Percentiles rank a stretch among this genome's conserved stretches.
Conservation (phyloP, 768 basidiomycete genomes). For the Tulasnella sp. region DNA sequence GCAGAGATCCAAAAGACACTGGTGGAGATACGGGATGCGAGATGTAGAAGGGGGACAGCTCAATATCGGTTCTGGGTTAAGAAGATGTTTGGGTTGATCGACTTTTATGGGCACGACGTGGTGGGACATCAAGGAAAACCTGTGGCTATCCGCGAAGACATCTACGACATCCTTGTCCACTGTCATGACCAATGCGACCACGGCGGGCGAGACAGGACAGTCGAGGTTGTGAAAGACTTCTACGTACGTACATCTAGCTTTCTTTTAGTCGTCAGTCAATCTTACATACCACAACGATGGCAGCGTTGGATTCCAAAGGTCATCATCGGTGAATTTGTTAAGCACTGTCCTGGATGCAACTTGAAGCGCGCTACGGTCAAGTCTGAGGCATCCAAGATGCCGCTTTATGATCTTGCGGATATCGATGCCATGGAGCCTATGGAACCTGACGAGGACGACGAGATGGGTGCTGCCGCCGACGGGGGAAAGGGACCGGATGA, state of each 20-base stretch:
- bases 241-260: conserved; percentile 10
- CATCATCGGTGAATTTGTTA: conserved; percentile 22
- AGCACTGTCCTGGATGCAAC: conserved; percentile 19
- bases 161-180: conserved; percentile 18
- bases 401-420: conserved; percentile 9
- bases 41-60: conserved; percentile 18
- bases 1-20: conserved; percentile 18
- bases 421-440: conserved; percentile 11
- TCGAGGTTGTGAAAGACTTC: conserved; percentile 21
- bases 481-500: neutral
- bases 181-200: conserved; percentile 21
- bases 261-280: neutral
- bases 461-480: neutral
- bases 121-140: conserved; percentile 19
- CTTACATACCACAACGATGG: neutral
- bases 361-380: conserved; percentile 19
- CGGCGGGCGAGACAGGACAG: conserved; percentile 20
- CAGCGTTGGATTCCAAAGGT: conserved; percentile 22
- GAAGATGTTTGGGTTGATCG: conserved; percentile 19
- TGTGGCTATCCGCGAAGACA: conserved; percentile 18
- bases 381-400: conserved; percentile 18
- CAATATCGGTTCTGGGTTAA: conserved; percentile 20
- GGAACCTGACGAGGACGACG: conserved; percentile 15
- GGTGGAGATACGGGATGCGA: conserved; percentile 11
- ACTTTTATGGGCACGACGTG: conserved; percentile 16